These are phyloP conservation scores for Phytopythium helicoides DNA, from an alignment of 352 stramenopile genomes.

Conservation along the genomic window DNA sequence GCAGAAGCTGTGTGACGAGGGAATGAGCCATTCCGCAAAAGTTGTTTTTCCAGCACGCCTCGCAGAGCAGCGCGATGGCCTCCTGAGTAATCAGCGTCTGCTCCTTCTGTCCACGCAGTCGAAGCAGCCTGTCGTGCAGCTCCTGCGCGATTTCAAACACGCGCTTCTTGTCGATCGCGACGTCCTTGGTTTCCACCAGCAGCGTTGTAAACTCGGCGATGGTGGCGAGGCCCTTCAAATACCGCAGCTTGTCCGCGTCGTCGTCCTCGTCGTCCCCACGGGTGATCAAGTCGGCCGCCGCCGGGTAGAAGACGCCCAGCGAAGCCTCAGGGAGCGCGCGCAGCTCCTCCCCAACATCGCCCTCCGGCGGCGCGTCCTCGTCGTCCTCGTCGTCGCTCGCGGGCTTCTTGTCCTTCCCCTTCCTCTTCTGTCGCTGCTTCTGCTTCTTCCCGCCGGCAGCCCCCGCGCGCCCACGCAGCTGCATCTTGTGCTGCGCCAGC, in stretches of 20 bases:
- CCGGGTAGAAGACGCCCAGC: slow-evolving; percentile 54
- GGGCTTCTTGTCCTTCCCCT: slow-evolving; percentile 9
- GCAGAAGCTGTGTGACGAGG: slow-evolving; percentile 81
- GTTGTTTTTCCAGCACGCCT: slow-evolving; percentile 71
- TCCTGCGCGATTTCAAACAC: slow-evolving; percentile 60
- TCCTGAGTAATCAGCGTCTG: slow-evolving; percentile 55
- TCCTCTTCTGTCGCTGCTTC: background rate
- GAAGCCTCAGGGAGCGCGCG: slow-evolving; percentile 38
- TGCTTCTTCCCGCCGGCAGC: slow-evolving; percentile 11
- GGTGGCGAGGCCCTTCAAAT: slow-evolving; percentile 36
- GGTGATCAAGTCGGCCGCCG: slow-evolving; percentile 28
- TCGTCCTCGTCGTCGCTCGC: slow-evolving; percentile 10
- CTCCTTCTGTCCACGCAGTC: slow-evolving; percentile 40
- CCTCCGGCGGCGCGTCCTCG: background rate
- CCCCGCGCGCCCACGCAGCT: slow-evolving; percentile 18
- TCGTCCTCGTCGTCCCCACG: slow-evolving; percentile 22
- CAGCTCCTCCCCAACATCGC: slow-evolving; percentile 53
- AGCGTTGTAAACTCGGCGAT: slow-evolving; percentile 55
- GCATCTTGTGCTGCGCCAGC: slow-evolving; percentile 28
- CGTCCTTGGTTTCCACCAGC: slow-evolving; percentile 53
- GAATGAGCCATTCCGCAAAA: slow-evolving; percentile 53
- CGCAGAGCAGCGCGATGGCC: slow-evolving; percentile 67
- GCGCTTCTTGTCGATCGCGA: slow-evolving; percentile 48
- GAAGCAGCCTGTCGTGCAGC: slow-evolving; percentile 65
- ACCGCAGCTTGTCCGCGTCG: slow-evolving; percentile 9